phyloP scores from a whole-genome alignment of 1,139 yeast genomes.

The Hansenula lynferdii region DNA sequence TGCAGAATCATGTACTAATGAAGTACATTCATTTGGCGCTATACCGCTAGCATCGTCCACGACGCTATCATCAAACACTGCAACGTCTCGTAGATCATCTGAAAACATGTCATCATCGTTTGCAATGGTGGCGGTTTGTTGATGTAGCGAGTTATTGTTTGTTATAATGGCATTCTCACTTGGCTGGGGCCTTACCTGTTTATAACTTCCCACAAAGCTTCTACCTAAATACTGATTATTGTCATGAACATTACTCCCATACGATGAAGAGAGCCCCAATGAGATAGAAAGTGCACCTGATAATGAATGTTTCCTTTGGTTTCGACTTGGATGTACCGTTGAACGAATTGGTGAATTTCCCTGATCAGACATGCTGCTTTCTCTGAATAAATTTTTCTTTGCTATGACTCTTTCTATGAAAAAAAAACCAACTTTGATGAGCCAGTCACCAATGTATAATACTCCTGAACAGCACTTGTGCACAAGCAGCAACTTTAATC shows the following conservation, averaged over 20 bases:
- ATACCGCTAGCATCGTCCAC: constrained; percentile 2
- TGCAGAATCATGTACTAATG: neutral
- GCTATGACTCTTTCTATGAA: too few species aligned
- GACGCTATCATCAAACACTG: constrained; percentile 3
- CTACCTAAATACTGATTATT: constrained; percentile 25
- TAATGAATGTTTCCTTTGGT: constrained; percentile 17
- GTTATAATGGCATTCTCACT: neutral
- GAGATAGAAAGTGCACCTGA: constrained; percentile 22
- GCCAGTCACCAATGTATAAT: too few species aligned
- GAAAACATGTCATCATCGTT: constrained; percentile 19
- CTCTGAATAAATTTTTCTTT: too few species aligned
- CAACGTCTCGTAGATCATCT: constrained; percentile 9
- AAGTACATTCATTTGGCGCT: constrained; percentile 2
- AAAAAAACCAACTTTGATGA: too few species aligned
- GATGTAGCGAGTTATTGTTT: constrained; percentile 17
- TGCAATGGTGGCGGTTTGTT: constrained; percentile 30
- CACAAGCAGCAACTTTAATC: too few species aligned
- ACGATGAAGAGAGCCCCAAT: constrained; percentile 21
- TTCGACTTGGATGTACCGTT: too few species aligned
- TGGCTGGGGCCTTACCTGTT: neutral
- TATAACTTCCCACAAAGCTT: constrained; percentile 29
- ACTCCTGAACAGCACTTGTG: too few species aligned
- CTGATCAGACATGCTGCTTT: too few species aligned
- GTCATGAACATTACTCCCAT: constrained; percentile 6
- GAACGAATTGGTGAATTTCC: too few species aligned